Percentiles rank a stretch among this genome's conserved stretches.
phyloP scores from a whole-genome alignment of 2,329 filamentous ascomycete species.

The Beauveria scarabaeidicola region DNA sequence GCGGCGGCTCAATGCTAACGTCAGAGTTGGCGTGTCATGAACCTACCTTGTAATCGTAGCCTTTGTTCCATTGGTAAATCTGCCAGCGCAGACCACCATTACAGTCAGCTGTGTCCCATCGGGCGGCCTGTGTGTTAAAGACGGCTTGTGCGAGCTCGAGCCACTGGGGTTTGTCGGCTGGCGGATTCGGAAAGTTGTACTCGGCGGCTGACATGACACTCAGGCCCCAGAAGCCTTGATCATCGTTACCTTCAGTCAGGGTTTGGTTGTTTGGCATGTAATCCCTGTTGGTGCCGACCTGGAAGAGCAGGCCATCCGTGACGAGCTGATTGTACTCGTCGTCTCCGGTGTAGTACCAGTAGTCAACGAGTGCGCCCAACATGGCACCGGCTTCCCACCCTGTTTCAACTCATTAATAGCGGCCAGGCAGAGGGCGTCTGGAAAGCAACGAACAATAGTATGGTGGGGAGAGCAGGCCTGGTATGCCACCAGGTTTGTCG shows the following conservation, averaged over 20 bases:
- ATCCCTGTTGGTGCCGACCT: conserved; percentile 49
- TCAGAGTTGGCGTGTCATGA: neutral
- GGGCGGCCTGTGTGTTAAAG: conserved; percentile 67
- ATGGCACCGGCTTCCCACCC: conserved; percentile 67
- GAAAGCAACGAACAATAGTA: conserved; percentile 45
- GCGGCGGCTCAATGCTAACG: neutral
- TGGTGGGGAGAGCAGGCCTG: conserved; percentile 43
- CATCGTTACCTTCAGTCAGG: conserved; percentile 57
- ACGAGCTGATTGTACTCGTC: conserved; percentile 53
- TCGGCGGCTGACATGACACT: conserved; percentile 72
- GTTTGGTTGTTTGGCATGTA: conserved; percentile 63
- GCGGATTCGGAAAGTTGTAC: conserved; percentile 63
- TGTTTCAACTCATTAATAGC: conserved; percentile 12
- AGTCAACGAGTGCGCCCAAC: conserved; percentile 63
- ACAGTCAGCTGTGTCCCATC: conserved; percentile 64
- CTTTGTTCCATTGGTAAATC: conserved; percentile 73
- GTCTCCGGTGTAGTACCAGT: conserved; percentile 64
- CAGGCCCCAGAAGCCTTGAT: conserved; percentile 81
- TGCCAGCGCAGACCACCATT: conserved; percentile 77
- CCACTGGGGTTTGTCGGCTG: conserved; percentile 55
- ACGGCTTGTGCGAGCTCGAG: conserved; percentile 67
- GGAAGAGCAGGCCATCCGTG: conserved; percentile 50
- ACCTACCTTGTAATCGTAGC: conserved; percentile 59
- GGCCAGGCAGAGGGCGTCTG: conserved; percentile 25
- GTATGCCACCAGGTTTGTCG: conserved; percentile 39